Conservation (phyloP, 2,329 filamentous ascomycete genomes). For the Hypoxylon sp. region DNA sequence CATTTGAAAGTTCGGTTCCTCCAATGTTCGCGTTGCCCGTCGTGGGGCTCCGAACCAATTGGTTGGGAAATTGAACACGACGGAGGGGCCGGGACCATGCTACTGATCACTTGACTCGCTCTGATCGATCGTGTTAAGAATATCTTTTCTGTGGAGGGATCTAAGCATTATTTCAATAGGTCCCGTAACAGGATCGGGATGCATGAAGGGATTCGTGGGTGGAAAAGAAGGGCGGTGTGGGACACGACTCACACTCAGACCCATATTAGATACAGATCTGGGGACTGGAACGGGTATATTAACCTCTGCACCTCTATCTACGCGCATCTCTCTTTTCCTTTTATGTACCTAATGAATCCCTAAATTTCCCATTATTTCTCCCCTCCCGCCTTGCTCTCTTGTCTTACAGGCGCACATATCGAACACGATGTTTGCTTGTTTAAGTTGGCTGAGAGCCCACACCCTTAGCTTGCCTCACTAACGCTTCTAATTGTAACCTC, state of each 20-base stretch:
- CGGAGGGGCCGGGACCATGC: background rate
- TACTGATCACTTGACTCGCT: constrained; percentile 15
- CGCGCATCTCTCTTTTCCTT: constrained; percentile 8
- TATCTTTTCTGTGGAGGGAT: background rate
- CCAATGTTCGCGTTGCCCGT: constrained; percentile 33
- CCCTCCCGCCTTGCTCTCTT: background rate
- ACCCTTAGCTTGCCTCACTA: constrained; percentile 38
- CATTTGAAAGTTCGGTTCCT: constrained; percentile 25
- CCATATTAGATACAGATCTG: constrained; percentile 24
- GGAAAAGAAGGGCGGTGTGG: constrained; percentile 35
- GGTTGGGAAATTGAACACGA: constrained; percentile 31
- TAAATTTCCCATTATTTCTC: background rate
- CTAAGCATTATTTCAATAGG: background rate
- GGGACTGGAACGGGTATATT: constrained; percentile 27
- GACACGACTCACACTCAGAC: constrained; percentile 30
- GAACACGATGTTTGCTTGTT: background rate
- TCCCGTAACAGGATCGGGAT: constrained; percentile 16
- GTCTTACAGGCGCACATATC: background rate
- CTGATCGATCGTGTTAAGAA: background rate
- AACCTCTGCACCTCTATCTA: constrained; percentile 19
- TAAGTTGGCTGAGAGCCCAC: constrained; percentile 10
- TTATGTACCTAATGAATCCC: too few species aligned
- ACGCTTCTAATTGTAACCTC: constrained; percentile 35
- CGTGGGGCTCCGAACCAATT: constrained; percentile 39
- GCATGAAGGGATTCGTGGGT: constrained; percentile 21